Percentiles rank a stretch among this genome's conserved stretches.
Conservation (phyloP, 129 eudicot species). For the carrot (Daucus carota) region DNA sequence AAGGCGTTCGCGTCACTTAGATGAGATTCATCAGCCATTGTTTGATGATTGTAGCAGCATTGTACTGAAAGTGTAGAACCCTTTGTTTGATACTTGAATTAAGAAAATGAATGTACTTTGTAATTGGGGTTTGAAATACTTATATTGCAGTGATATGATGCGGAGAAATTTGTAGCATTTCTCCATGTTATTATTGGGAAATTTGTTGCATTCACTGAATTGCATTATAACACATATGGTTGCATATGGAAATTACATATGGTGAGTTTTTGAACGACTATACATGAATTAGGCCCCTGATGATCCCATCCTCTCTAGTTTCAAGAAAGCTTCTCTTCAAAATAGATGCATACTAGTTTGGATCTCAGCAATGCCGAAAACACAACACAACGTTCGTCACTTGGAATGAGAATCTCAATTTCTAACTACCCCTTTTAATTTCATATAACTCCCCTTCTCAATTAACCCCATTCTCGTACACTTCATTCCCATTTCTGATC, state of each 20-base stretch:
- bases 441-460: too few species aligned
- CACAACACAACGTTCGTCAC: too few species aligned
- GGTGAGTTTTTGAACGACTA: background rate
- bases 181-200: background rate
- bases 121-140: background rate
- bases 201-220: background rate
- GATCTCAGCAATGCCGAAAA: background rate
- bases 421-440: too few species aligned
- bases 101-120: background rate
- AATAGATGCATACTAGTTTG: background rate
- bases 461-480: too few species aligned
- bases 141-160: background rate
- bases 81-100: background rate
- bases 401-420: too few species aligned
- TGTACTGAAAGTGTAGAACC: background rate
- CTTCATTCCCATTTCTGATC: too few species aligned
- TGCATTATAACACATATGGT: too few species aligned
- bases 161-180: background rate
- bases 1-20: conserved; percentile 90
- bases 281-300: background rate
- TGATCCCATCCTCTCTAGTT: background rate
- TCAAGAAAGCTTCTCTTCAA: background rate
- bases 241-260: too few species aligned
- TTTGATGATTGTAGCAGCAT: background rate
- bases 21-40: background rate